Base-by-base conservation (phyloP, 2,329 filamentous ascomycete genomes). In the Fusarium poae region DNA sequence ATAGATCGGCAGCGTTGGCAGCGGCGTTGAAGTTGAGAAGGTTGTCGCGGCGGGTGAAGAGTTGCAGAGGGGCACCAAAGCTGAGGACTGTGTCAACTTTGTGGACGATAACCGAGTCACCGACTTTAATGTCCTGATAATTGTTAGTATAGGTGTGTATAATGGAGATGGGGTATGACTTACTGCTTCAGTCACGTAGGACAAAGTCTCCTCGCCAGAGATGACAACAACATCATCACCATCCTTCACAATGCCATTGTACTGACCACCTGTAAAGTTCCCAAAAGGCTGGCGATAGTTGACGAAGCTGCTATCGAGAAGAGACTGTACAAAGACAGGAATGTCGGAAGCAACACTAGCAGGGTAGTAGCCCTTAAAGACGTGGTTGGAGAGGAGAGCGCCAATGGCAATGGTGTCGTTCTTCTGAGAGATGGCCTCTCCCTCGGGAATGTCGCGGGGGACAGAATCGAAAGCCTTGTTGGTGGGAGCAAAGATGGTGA, bases 251-350 rank as follows among this genome's bases (percentile, higher is more conserved):
- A 79, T 70, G 6, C 73, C 78, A n/a, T 79, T 77, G 57, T 79
- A 78, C 42, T 77, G 76, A 5, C 78, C 78, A 16, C 77, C 77
- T 6, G 78, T 79, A 51, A 79, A 77, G 67, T 80, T 79, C 9
- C 74, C 73, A 57, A 79, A 78, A 0, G 80, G 78, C 69, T 81
- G 79, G 10, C 70, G 62, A 8, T 65, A 69, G 15, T 66, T 78
- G 43, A 75, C 50, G 34, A 77, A 78, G n/a, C 72, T 75, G 3
- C 59, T 60, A 20, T 78, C 72, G 5, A 78, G 62, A 18, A 78
- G 62, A 6, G 74, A 76, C 65, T 77, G 76, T 10, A 66, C 67
- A 55, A 75, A 79, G 3, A 64, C 57, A n/a, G 77, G 77, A 6
- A 74, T 53, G 4, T 78, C 58, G 4, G 72, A 76, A 23, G 75